These are phyloP conservation scores for Sarocladiaceae sp. DNA, from an alignment of 2,329 filamentous ascomycete genomes.

Conservation along the genomic window DNA sequence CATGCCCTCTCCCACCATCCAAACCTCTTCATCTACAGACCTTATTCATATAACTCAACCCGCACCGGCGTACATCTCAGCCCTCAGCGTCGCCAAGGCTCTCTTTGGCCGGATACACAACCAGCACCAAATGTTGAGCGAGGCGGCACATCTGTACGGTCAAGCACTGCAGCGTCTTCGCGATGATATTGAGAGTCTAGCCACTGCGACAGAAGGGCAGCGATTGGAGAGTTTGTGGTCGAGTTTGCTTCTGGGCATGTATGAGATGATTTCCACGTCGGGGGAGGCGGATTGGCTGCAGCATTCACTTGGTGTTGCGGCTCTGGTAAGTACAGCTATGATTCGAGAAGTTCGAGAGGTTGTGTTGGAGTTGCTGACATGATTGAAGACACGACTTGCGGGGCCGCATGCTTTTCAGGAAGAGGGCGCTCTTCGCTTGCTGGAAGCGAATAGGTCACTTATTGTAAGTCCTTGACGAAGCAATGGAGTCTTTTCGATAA, in stretches of 20 bases:
- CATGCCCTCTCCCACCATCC: neutral
- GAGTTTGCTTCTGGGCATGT: neutral
- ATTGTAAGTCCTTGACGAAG: neutral
- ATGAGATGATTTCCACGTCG: neutral
- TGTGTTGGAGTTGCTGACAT: neutral
- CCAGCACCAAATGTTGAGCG: neutral
- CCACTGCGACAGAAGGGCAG: neutral
- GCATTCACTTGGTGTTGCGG: conserved; percentile 1
- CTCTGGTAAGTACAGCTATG: neutral
- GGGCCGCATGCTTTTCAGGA: neutral
- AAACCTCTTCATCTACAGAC: neutral
- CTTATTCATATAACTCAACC: neutral
- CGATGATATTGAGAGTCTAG: neutral
- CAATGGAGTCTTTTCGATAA: neutral
- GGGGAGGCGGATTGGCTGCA: neutral
- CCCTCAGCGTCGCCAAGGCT: conserved; percentile 2
- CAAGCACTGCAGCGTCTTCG: neutral
- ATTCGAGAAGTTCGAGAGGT: neutral
- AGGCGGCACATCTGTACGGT: neutral
- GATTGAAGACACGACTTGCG: neutral
- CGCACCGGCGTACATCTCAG: neutral
- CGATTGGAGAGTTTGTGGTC: neutral
- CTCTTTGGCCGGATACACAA: neutral
- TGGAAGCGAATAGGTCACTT: neutral
- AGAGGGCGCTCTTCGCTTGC: neutral